These are phyloP conservation scores for Nitzschia sp. DNA, from an alignment of 108 stramenopile species.

Conservation along the genomic window DNA sequence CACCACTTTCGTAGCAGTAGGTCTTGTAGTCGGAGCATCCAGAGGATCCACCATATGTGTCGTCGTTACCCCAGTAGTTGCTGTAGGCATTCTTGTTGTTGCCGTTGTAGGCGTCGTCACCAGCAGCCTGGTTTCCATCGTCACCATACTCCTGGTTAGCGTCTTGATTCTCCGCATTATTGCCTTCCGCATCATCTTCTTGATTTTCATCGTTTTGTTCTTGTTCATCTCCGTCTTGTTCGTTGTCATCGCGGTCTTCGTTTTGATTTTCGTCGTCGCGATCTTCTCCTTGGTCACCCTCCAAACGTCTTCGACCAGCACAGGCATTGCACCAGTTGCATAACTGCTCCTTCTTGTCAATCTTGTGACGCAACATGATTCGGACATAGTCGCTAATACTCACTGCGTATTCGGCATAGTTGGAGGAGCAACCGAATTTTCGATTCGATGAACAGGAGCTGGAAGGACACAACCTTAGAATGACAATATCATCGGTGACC, in stretches of 20 bases:
- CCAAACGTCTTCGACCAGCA: slow-evolving; percentile 5
- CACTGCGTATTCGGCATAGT: slow-evolving; percentile 63
- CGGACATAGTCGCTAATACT: slow-evolving; percentile 47
- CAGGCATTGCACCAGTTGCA: slow-evolving; percentile 53
- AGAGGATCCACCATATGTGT: slow-evolving; percentile 12
- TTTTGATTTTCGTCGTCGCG: slow-evolving; percentile 15
- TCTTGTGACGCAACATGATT: slow-evolving; percentile 50
- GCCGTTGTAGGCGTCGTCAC: slow-evolving; percentile 8
- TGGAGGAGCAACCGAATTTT: slow-evolving; percentile 49
- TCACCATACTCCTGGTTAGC: slow-evolving; percentile 9
- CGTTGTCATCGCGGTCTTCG: slow-evolving; percentile 21
- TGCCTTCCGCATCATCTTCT: background rate
- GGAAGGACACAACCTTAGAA: slow-evolving; percentile 57
- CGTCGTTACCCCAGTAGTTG: no score
- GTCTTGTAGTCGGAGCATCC: slow-evolving; percentile 24
- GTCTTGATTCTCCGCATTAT: slow-evolving; percentile 9
- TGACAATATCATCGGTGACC: slow-evolving; percentile 61
- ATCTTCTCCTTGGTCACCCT: slow-evolving; percentile 12
- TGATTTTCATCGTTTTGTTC: slow-evolving; percentile 23
- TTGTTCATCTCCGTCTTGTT: slow-evolving; percentile 16
- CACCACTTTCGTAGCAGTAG: slow-evolving; percentile 33
- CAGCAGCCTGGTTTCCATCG: slow-evolving; percentile 13
- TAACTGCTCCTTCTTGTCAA: slow-evolving; percentile 44
- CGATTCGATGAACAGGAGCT: slow-evolving; percentile 36
- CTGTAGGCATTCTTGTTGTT: slow-evolving; percentile 15